Conservation (phyloP, 1,139 yeast genomes). For the Pichia sp. region DNA sequence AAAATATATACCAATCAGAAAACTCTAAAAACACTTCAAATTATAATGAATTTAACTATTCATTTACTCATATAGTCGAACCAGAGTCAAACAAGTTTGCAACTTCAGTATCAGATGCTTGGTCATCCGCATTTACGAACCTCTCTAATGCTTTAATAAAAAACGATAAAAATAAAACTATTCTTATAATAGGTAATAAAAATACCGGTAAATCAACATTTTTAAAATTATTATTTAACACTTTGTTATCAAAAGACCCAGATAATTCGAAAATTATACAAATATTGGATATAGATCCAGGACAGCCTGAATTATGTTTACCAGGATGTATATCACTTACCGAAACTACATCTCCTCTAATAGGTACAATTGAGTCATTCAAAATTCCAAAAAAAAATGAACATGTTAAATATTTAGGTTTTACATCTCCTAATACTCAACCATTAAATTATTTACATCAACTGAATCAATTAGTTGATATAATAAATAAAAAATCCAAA, state of each 20-base stretch:
- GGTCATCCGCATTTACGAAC: constrained; percentile 21
- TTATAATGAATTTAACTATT: constrained; percentile 17
- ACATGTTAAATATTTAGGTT: constrained; percentile 50
- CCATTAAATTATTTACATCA: constrained; percentile 52
- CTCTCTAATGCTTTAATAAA: constrained; percentile 1
- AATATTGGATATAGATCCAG: constrained; percentile 81
- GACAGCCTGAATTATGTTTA: constrained; percentile 74
- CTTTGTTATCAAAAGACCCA: constrained; percentile 21
- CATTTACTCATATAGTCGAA: constrained; percentile 8
- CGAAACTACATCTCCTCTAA: constrained; percentile 28
- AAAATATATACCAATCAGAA: constrained; percentile 32
- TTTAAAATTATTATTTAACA: constrained; percentile 50
- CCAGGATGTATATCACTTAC: constrained; percentile 65
- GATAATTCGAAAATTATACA: constrained; percentile 25
- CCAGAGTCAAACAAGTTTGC: constrained; percentile 11
- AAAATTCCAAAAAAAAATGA: constrained; percentile 28
- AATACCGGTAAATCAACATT: constrained; percentile 84
- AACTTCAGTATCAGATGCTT: constrained; percentile 19
- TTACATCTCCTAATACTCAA: constrained; percentile 62
- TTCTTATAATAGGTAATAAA: constrained; percentile 57
- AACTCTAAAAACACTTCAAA: not conserved
- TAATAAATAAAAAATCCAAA: constrained; percentile 5
- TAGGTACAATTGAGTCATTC: constrained; percentile 31
- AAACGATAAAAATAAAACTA: constrained; percentile 15
- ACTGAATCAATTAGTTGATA: constrained; percentile 38